These are phyloP conservation scores for Postia placenta DNA, from an alignment of 768 basidiomycete species.

Conservation along the genomic window DNA sequence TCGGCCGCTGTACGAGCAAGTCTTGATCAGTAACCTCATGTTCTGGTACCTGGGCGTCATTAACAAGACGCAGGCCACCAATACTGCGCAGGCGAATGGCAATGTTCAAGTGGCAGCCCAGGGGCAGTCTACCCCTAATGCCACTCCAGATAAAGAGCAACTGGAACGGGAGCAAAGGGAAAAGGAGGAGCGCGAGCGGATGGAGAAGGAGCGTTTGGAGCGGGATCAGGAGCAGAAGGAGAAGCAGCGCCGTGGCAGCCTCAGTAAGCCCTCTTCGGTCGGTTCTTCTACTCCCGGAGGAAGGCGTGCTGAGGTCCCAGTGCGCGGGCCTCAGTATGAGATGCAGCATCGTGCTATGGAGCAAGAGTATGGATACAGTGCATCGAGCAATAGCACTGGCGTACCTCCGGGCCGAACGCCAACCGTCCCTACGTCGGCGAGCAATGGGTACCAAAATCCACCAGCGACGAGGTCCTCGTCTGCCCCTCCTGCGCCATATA, in stretches of 20 bases:
- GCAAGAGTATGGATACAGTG: conserved; percentile 59
- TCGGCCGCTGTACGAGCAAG: conserved; percentile 95
- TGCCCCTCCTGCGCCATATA: conserved; percentile 13
- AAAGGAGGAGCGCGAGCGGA: conserved; percentile 32
- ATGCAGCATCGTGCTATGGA: conserved; percentile 92
- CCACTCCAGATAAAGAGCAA: conserved; percentile 27
- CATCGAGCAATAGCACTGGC: conserved; percentile 7
- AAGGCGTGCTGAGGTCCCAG: conserved; percentile 78
- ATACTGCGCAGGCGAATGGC: conserved; percentile 1
- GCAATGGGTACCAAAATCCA: not conserved
- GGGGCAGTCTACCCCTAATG: conserved; percentile 13
- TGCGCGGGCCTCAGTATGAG: conserved; percentile 88
- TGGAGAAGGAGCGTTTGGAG: conserved; percentile 24
- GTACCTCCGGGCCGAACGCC: conserved; percentile 12
- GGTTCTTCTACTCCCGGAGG: conserved; percentile 38
- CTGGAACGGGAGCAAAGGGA: conserved; percentile 33
- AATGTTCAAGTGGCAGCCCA: conserved; percentile 9
- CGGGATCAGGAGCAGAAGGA: conserved; percentile 36
- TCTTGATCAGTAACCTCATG: conserved; percentile 88
- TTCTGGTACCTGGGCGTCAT: conserved; percentile 99
- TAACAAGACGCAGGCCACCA: conserved; percentile 63
- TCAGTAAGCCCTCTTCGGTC: conserved; percentile 59
- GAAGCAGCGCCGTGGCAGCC: conserved; percentile 39
- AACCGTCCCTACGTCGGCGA: conserved; percentile 19
- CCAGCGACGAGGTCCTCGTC: conserved; percentile 3